phyloP scores from a whole-genome alignment of 345 rosid species.

The Euphorbia lathyris region DNA sequence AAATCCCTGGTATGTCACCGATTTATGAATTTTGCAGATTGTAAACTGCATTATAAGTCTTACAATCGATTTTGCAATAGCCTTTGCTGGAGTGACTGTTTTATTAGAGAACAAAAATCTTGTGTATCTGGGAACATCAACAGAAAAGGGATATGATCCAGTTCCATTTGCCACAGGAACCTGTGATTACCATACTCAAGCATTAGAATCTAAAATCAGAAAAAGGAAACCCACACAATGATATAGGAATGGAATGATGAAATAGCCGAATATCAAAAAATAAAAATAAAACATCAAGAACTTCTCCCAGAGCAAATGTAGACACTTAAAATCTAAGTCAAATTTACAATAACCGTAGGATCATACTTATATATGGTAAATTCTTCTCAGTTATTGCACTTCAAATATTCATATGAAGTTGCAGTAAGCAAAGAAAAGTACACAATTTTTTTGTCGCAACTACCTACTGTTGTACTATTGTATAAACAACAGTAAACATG shows the following conservation, averaged over 20 bases:
- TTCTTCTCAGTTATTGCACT: background rate
- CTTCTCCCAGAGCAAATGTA: background rate
- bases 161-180: slow-evolving; percentile 98
- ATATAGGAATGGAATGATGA: slow-evolving; percentile 4
- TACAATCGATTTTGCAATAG: slow-evolving; percentile 85
- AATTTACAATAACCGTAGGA: background rate
- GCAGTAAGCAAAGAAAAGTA: background rate
- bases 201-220: slow-evolving; percentile 7
- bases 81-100: slow-evolving; percentile 77
- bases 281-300: background rate
- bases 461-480: background rate
- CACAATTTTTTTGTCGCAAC: background rate
- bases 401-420: background rate
- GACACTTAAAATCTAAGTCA: background rate
- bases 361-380: background rate
- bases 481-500: background rate
- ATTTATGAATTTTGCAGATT: slow-evolving; percentile 22
- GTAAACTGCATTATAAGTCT: slow-evolving; percentile 30
- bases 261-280: background rate
- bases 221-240: slow-evolving; percentile 5
- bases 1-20: slow-evolving; percentile 17
- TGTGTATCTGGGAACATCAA: slow-evolving; percentile 88
- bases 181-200: slow-evolving; percentile 36
- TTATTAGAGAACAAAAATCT: slow-evolving; percentile 90
- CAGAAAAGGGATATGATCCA: slow-evolving; percentile 90